Conservation (phyloP, 768 basidiomycete genomes). For the Rhodotorula toruloides region DNA sequence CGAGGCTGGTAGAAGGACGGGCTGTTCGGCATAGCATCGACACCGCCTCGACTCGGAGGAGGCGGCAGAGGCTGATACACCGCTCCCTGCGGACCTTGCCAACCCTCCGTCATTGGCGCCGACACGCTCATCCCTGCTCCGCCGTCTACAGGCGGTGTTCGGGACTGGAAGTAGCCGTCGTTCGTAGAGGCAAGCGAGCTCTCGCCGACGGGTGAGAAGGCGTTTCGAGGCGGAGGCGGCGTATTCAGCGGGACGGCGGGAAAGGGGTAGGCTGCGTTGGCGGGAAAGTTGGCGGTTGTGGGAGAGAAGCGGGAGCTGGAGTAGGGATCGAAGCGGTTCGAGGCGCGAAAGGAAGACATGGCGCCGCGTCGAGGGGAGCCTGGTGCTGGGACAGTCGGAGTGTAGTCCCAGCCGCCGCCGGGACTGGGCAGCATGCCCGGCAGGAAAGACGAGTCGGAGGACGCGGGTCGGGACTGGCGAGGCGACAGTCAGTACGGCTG, state of each 20-base stretch:
- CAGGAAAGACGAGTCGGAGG: background rate
- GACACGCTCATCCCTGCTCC: conserved; percentile 12
- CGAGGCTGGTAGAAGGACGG: conserved; percentile 27
- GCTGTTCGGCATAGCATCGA: background rate
- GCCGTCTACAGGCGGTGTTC: background rate
- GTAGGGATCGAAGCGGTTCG: conserved; percentile 35
- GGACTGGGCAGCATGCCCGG: background rate
- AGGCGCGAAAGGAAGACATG: conserved; percentile 5
- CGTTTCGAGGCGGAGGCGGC: conserved; percentile 1
- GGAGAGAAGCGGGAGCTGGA: conserved; percentile 18
- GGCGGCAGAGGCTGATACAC: background rate
- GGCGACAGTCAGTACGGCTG: background rate
- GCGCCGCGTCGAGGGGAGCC: conserved; percentile 19
- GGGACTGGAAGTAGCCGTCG: background rate
- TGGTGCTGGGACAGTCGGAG: background rate
- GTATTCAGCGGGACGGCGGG: background rate
- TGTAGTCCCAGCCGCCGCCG: background rate
- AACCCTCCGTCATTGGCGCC: background rate
- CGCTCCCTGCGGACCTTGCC: background rate
- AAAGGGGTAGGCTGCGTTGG: conserved; percentile 15
- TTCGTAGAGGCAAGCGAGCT: too few species aligned
- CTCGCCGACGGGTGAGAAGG: conserved; percentile 7
- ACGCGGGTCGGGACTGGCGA: background rate
- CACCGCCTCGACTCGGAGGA: too few species aligned
- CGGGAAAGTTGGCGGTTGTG: background rate